phyloP scores from a whole-genome alignment of 192 early-diverging fungal genomes.

The Globomyces pollinis-pini region DNA sequence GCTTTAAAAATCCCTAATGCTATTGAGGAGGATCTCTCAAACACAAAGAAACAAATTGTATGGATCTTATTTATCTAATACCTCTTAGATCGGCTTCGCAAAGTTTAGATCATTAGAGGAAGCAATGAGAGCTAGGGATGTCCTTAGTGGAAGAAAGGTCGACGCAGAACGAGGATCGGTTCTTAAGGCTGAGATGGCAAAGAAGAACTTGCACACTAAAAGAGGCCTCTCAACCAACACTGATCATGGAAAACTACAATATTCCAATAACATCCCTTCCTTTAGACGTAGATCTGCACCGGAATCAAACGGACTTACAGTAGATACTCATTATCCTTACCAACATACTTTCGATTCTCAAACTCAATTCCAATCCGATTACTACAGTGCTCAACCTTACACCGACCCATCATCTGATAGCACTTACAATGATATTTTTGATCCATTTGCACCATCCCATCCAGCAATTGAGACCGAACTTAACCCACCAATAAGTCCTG shows the following conservation, averaged over 20 bases:
- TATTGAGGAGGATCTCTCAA: constrained; percentile 43
- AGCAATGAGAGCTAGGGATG: constrained; percentile 84
- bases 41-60: constrained; percentile 83
- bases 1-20: constrained; percentile 81
- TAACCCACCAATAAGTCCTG: not conserved
- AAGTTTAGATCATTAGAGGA: constrained; percentile 88
- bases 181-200: constrained; percentile 98
- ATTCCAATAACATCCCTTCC: constrained; percentile 9
- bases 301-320: not conserved
- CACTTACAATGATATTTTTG: not conserved
- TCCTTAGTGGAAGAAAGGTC: constrained; percentile 84
- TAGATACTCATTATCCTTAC: not conserved
- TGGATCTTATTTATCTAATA: constrained; percentile 17
- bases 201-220: constrained; percentile 94
- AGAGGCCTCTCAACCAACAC: constrained; percentile 56
- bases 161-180: constrained; percentile 76
- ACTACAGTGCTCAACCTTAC: not conserved
- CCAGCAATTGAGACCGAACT: constrained; percentile 8
- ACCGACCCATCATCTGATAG: not conserved
- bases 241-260: constrained; percentile 7
- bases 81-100: constrained; percentile 99
- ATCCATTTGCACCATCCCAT: constrained; percentile 12
- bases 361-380: not conserved
- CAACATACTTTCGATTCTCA: not conserved
- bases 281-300: constrained; percentile 25